Evolutionary conservation across 75 land plant genomes (phyloP).

Genomic region (Selaginella tamariscina): DNA sequence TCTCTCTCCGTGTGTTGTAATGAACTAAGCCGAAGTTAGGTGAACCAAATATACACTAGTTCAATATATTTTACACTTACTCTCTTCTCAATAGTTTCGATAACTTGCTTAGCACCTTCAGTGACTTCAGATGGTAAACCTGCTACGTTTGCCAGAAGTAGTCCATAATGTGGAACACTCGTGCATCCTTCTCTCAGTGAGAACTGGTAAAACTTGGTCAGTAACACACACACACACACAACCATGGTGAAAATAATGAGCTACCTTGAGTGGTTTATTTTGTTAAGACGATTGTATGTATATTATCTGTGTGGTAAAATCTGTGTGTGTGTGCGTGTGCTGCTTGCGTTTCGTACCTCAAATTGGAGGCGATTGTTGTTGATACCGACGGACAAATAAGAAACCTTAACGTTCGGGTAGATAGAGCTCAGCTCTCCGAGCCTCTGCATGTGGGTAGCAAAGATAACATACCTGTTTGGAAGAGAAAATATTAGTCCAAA

Average conservation of each 20-base stretch:
- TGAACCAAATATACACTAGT: too few species aligned
- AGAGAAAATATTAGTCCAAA: neutral
- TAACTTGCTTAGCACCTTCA: conserved; percentile 47
- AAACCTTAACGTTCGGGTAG: conserved; percentile 83
- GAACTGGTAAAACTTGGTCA: too few species aligned
- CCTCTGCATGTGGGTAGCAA: conserved; percentile 89
- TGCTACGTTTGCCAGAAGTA: conserved; percentile 72
- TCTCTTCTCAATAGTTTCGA: conserved; percentile 26
- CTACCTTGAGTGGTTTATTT: too few species aligned
- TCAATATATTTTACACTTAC: too few species aligned
- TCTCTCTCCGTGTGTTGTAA: too few species aligned
- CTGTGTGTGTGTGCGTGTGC: too few species aligned
- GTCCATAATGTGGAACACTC: conserved; percentile 74
- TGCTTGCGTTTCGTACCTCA: too few species aligned
- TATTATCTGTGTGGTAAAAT: too few species aligned
- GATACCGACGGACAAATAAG: conserved; percentile 64
- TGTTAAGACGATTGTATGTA: too few species aligned
- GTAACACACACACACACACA: too few species aligned
- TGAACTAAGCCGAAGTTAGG: too few species aligned
- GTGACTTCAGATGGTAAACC: conserved; percentile 73
- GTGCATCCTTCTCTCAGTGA: conserved; percentile 60
- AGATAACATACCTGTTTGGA: conserved; percentile 63
- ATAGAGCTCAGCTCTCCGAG: conserved; percentile 60
- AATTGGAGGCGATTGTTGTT: conserved; percentile 66
- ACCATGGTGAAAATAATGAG: neutral